phyloP scores from a whole-genome alignment of 352 stramenopile species.

The Phytophthora syringae region DNA sequence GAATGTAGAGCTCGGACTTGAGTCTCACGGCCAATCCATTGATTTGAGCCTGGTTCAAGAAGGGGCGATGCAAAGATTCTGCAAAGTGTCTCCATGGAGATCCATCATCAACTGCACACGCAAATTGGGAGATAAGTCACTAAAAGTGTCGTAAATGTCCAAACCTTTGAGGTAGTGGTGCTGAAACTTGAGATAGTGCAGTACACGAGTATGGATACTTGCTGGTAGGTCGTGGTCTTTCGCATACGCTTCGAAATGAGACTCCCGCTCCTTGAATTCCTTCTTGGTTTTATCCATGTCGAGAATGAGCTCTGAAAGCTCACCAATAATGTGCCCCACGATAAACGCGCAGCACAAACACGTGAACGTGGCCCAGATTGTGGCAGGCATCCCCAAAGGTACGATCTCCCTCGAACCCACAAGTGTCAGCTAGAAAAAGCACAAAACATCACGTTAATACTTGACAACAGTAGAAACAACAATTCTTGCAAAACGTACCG shows the following conservation, averaged over 20 bases:
- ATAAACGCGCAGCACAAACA: constrained; percentile 83
- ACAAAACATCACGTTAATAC: background rate
- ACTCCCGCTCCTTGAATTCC: constrained; percentile 69
- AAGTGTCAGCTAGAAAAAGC: constrained; percentile 54
- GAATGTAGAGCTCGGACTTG: constrained; percentile 77
- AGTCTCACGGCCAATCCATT: constrained; percentile 63
- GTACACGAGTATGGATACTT: constrained; percentile 61
- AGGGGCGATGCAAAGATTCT: constrained; percentile 64
- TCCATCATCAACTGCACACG: constrained; percentile 78
- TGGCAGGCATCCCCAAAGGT: constrained; percentile 58
- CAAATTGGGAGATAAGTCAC: constrained; percentile 76
- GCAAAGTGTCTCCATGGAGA: constrained; percentile 61
- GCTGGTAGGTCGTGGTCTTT: constrained; percentile 66
- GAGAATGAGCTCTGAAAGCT: constrained; percentile 79
- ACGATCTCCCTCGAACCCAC: constrained; percentile 78
- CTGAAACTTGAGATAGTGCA: constrained; percentile 78
- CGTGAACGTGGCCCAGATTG: constrained; percentile 68
- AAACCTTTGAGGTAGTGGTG: constrained; percentile 72
- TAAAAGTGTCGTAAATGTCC: constrained; percentile 74
- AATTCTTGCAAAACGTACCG: constrained; percentile 30
- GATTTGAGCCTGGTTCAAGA: constrained; percentile 59
- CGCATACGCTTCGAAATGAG: constrained; percentile 74
- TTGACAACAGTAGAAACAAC: background rate
- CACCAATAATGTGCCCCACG: constrained; percentile 78
- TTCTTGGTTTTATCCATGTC: constrained; percentile 81